Conservation (phyloP, 2,329 filamentous ascomycete species). For the Exophiala phaeomuriformis region DNA sequence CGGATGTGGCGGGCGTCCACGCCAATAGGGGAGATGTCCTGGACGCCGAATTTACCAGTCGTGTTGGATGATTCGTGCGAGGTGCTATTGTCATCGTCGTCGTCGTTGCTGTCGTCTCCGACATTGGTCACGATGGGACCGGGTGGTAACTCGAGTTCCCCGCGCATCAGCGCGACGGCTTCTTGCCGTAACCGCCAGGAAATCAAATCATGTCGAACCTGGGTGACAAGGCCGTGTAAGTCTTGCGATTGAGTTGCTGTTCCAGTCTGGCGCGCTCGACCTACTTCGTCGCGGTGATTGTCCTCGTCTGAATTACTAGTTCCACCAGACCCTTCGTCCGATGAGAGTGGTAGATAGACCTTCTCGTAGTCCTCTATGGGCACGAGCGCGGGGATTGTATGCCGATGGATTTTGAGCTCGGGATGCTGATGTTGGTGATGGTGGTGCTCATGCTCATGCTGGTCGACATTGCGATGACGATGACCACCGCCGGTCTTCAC, state of each 20-base stretch:
- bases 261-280: slow-evolving; percentile 23
- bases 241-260: slow-evolving; percentile 30
- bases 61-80: neutral
- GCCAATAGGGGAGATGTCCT: slow-evolving; percentile 32
- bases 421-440: neutral
- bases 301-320: neutral
- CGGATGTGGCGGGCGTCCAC: slow-evolving; percentile 39
- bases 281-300: neutral
- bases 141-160: slow-evolving; percentile 18
- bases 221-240: slow-evolving; percentile 33
- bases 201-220: slow-evolving; percentile 37
- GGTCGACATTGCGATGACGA: slow-evolving; percentile 12
- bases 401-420: slow-evolving; percentile 32
- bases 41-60: slow-evolving; percentile 31
- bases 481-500: slow-evolving; percentile 24
- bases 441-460: neutral
- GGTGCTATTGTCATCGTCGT: neutral
- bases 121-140: too few relatives aligned
- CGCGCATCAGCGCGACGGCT: slow-evolving; percentile 28
- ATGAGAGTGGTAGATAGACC: slow-evolving; percentile 30
- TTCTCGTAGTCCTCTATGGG: slow-evolving; percentile 35
- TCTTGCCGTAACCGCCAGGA: slow-evolving; percentile 38
- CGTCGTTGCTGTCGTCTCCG: slow-evolving; percentile 9
- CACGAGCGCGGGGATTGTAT: slow-evolving; percentile 42
- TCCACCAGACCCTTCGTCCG: slow-evolving; percentile 19